Conservation (phyloP, 2,329 filamentous ascomycete species). For the Coniochaeta sp. region DNA sequence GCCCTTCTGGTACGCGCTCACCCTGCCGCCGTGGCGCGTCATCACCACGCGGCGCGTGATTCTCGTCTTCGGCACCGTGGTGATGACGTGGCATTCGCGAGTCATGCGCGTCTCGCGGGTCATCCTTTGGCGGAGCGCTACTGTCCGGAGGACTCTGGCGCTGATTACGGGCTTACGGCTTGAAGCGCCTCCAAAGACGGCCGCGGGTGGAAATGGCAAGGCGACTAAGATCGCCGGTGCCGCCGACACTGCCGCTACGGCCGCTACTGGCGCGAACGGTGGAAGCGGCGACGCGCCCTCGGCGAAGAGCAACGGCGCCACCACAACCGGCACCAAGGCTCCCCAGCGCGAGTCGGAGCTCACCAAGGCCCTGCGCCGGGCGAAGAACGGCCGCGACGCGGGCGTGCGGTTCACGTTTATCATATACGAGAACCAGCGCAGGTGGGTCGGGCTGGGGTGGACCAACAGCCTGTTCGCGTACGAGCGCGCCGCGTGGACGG, state of each 20-base stretch:
- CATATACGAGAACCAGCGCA: slow-evolving; percentile 90
- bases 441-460: slow-evolving; percentile 94
- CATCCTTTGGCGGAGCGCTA: slow-evolving; percentile 82
- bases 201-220: slow-evolving; percentile 10
- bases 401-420: slow-evolving; percentile 96
- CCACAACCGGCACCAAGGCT: neutral
- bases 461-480: slow-evolving; percentile 86
- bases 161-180: slow-evolving; percentile 78
- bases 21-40: slow-evolving; percentile 73
- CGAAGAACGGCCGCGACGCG: slow-evolving; percentile 49
- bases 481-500: slow-evolving; percentile 86
- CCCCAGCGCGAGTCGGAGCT: slow-evolving; percentile 35
- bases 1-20: slow-evolving; percentile 79
- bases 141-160: slow-evolving; percentile 60
- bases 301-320: slow-evolving; percentile 18
- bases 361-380: slow-evolving; percentile 33
- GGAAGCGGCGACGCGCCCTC: slow-evolving; percentile 8
- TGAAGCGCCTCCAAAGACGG: slow-evolving; percentile 35
- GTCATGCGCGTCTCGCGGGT: slow-evolving; percentile 78
- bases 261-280: slow-evolving; percentile 22
- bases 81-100: slow-evolving; percentile 86
- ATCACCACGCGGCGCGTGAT: slow-evolving; percentile 81
- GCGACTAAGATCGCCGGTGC: slow-evolving; percentile 35
- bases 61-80: slow-evolving; percentile 77
- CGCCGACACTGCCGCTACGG: slow-evolving; percentile 37